These are phyloP conservation scores for Colletotrichum karsti DNA, from an alignment of 2,329 filamentous ascomycete genomes.

Conservation along the genomic window DNA sequence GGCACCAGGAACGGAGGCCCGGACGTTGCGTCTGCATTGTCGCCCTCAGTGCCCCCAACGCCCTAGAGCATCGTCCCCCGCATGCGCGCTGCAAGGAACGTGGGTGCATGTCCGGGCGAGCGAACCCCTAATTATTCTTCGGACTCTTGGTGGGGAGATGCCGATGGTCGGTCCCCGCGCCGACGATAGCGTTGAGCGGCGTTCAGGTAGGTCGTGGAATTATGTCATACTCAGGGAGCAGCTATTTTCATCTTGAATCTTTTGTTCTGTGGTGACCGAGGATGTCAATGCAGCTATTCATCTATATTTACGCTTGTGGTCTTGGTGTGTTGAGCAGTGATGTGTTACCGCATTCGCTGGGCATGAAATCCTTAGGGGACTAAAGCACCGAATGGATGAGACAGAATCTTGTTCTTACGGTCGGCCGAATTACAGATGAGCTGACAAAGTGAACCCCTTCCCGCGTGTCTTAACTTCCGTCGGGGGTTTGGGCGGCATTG, in stretches of 20 bases:
- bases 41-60: not conserved
- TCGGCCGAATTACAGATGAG: not conserved
- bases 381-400: not conserved
- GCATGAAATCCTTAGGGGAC: too few relatives aligned
- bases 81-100: not conserved
- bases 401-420: not conserved
- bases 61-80: not conserved
- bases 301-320: too few relatives aligned
- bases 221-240: not conserved
- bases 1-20: constrained; percentile 21
- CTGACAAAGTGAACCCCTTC: not conserved
- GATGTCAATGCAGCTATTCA: too few relatives aligned
- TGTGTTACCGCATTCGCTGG: not conserved
- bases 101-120: not conserved
- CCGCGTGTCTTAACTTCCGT: not conserved
- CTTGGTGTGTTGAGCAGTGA: too few relatives aligned
- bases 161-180: not conserved
- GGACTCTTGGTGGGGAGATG: constrained; percentile 17
- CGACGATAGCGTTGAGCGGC: not conserved
- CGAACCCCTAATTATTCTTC: constrained; percentile 1
- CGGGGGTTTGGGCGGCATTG: not conserved
- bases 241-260: too few relatives aligned
- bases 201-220: not conserved
- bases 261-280: too few relatives aligned
- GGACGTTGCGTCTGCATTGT: not conserved